These are phyloP conservation scores for Apiospora marii DNA, from an alignment of 2,329 filamentous ascomycete genomes.

Conservation along the genomic window DNA sequence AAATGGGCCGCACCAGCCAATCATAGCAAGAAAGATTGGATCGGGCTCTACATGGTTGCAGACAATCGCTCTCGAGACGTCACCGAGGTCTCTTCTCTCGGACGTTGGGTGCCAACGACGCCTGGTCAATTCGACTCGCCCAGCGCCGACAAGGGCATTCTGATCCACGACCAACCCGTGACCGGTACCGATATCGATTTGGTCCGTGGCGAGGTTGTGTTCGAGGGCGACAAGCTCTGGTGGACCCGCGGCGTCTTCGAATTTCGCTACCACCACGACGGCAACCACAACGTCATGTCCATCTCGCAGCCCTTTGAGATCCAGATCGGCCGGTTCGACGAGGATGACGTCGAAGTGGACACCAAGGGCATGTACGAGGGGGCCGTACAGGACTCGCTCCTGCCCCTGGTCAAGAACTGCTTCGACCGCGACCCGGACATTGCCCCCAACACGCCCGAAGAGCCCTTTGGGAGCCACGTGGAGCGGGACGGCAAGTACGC, in stretches of 20 bases:
- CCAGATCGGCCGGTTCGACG: conserved; percentile 80
- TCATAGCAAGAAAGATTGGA: conserved; percentile 92
- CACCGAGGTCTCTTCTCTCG: conserved; percentile 84
- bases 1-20: conserved; percentile 89
- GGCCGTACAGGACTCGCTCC: conserved; percentile 77
- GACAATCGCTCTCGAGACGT: conserved; percentile 88
- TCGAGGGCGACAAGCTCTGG: conserved; percentile 92
- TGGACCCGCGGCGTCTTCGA: conserved; percentile 98
- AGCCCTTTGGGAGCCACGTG: conserved; percentile 84
- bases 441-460: conserved; percentile 79
- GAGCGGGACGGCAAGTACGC: conserved; percentile 90
- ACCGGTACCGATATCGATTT: conserved; percentile 62
- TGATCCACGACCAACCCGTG: conserved; percentile 71
- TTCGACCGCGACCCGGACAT: conserved; percentile 92
- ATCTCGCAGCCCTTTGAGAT: conserved; percentile 95
- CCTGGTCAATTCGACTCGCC: conserved; percentile 78
- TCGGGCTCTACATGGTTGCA: conserved; percentile 94
- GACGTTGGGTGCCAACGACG: conserved; percentile 87
- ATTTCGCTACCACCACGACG: conserved; percentile 95
- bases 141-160: conserved; percentile 78
- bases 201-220: conserved; percentile 82
- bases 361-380: conserved; percentile 67
- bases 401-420: conserved; percentile 89
- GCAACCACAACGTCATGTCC: conserved; percentile 91
- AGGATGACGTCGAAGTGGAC: conserved; percentile 72